These are phyloP conservation scores for Limonium bicolor DNA, from an alignment of 148 eudicot species.

Conservation along the genomic window DNA sequence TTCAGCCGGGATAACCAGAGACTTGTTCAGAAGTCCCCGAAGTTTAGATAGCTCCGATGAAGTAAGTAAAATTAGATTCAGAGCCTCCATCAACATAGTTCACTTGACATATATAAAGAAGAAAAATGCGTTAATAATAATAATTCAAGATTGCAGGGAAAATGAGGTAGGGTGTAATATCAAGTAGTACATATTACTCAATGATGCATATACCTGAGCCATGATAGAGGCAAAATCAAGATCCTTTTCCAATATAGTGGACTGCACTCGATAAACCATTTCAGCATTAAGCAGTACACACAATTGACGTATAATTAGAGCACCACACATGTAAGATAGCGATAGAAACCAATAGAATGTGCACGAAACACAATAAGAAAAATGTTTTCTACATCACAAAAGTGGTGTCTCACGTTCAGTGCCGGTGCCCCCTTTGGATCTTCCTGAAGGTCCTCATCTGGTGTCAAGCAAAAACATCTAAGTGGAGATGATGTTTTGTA, in stretches of 20 bases:
- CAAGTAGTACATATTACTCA: too few species aligned
- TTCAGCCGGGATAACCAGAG: conserved; percentile 52
- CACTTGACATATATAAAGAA: too few species aligned
- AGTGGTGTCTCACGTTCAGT: conserved; percentile 49
- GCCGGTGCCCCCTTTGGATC: conserved; percentile 58
- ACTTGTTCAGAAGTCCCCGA: conserved; percentile 62
- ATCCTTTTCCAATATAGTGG: conserved; percentile 59
- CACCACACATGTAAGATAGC: conserved; percentile 45
- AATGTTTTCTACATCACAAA: too few species aligned
- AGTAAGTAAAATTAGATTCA: conserved; percentile 77
- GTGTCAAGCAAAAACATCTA: conserved; percentile 55
- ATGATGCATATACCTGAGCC: too few species aligned
- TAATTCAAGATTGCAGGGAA: too few species aligned
- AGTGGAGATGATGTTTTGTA: conserved; percentile 58
- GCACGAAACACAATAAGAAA: background rate
- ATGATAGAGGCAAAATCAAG: conserved; percentile 83
- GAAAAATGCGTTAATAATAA: too few species aligned
- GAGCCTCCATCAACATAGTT: conserved; percentile 36
- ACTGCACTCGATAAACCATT: conserved; percentile 71
- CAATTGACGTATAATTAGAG: too few species aligned
- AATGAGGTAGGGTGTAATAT: too few species aligned
- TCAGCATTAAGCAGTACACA: conserved; percentile 86
- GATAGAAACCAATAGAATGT: background rate
- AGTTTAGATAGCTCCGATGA: conserved; percentile 75
- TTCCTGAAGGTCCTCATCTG: conserved; percentile 48